These are phyloP conservation scores for Chrysochromulina parva DNA, from an alignment of 78 protist genomes.

Conservation along the genomic window DNA sequence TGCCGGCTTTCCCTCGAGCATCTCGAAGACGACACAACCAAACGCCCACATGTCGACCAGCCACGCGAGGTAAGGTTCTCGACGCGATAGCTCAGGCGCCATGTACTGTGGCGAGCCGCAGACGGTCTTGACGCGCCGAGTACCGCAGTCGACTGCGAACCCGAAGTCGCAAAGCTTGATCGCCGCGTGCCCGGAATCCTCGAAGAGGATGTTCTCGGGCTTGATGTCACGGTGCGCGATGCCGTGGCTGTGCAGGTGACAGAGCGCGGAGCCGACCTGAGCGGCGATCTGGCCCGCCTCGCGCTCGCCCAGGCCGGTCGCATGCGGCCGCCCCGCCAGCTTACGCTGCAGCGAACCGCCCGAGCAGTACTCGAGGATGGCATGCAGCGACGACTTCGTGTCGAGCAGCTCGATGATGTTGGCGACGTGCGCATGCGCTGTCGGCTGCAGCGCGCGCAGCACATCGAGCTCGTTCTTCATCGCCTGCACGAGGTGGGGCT, in stretches of 20 bases:
- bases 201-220: conserved; percentile 87
- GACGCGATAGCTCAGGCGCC: background rate
- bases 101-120: background rate
- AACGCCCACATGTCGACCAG: background rate
- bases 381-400: background rate
- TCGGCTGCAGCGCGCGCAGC: background rate
- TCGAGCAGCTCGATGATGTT: background rate
- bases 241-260: conserved; percentile 74
- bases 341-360: conserved; percentile 41
- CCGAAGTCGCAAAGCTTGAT: conserved; percentile 49
- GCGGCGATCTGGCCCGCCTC: conserved; percentile 77
- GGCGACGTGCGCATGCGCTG: background rate
- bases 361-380: conserved; percentile 10
- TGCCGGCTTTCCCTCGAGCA: background rate
- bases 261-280: conserved; percentile 77
- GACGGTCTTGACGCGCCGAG: background rate
- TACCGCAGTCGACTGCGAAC: background rate
- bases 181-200: conserved; percentile 64
- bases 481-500: background rate
- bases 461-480: background rate
- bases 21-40: background rate
- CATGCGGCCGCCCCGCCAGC: background rate
- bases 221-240: conserved; percentile 71
- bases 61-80: background rate
- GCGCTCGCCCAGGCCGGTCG: conserved; percentile 53